These are phyloP conservation scores for Juglanconis oblonga DNA, from an alignment of 2,329 filamentous ascomycete species.

Conservation along the genomic window DNA sequence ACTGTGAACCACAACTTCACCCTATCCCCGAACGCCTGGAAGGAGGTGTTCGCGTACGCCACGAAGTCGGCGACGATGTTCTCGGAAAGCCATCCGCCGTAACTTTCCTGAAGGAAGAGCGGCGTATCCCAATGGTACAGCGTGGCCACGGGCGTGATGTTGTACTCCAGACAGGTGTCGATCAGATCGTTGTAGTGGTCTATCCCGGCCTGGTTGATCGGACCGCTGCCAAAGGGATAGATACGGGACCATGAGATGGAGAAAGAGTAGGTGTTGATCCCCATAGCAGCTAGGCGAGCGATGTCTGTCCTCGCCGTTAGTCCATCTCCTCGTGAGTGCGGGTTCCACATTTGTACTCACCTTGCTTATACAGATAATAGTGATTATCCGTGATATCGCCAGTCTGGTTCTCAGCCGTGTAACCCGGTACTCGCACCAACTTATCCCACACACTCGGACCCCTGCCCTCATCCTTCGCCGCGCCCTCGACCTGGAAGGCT, in stretches of 20 bases:
- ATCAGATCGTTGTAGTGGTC: conserved; percentile 17
- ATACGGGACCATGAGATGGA: conserved; percentile 16
- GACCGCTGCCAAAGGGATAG: conserved; percentile 11
- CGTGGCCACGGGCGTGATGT: conserved; percentile 10
- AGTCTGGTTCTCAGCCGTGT: conserved; percentile 6
- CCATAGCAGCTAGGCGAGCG: conserved; percentile 11
- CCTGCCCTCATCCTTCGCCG: conserved; percentile 10
- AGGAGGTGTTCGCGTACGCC: conserved; percentile 10
- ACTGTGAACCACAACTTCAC: conserved; percentile 13
- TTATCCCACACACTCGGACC: conserved; percentile 12
- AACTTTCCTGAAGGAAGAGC: conserved; percentile 10
- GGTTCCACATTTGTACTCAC: not conserved
- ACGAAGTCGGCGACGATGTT: conserved; percentile 15
- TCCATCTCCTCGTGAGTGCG: too few species aligned
- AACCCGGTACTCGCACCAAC: conserved; percentile 3
- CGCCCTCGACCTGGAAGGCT: conserved; percentile 11
- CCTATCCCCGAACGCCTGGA: conserved; percentile 9
- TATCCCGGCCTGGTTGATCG: conserved; percentile 14
- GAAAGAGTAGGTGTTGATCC: conserved; percentile 16
- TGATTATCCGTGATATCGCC: conserved; percentile 13
- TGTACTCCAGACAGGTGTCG: conserved; percentile 12
- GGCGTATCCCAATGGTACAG: conserved; percentile 14
- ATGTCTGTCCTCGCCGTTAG: not conserved
- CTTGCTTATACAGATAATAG: conserved; percentile 16
- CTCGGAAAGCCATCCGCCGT: conserved; percentile 13